Conservation (phyloP, 176 grass and related monocot genomes). For the Cenchrus fungigraminus region DNA sequence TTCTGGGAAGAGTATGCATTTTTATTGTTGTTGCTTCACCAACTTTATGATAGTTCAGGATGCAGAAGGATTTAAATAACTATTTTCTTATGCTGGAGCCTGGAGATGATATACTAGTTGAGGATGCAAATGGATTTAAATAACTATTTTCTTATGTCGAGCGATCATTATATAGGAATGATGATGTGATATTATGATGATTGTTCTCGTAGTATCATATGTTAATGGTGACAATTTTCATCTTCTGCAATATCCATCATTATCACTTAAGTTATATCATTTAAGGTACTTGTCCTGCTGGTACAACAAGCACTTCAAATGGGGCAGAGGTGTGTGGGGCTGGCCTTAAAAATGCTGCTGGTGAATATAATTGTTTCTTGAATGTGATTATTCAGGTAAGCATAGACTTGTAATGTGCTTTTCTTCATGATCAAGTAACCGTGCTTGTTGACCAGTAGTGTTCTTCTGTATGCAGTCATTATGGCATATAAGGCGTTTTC, state of each 20-base stretch:
- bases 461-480: slow-evolving; percentile 68
- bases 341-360: slow-evolving; percentile 94
- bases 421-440: slow-evolving; percentile 12
- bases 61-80: too few species aligned
- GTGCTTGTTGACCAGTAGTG: slow-evolving; percentile 15
- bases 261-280: slow-evolving; percentile 32
- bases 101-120: neutral
- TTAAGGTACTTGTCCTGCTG: slow-evolving; percentile 43
- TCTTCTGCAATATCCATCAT: slow-evolving; percentile 15
- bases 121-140: neutral
- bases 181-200: neutral
- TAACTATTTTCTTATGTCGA: neutral
- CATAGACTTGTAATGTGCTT: slow-evolving; percentile 8
- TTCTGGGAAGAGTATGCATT: slow-evolving; percentile 13
- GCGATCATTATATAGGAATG: neutral
- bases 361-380: slow-evolving; percentile 99
- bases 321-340: slow-evolving; percentile 65
- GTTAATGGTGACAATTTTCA: slow-evolving; percentile 9
- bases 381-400: slow-evolving; percentile 99
- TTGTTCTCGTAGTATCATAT: slow-evolving; percentile 23
- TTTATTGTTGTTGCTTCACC: neutral
- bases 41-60: neutral
- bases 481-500: slow-evolving; percentile 89
- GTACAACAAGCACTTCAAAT: slow-evolving; percentile 49
- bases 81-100: too few species aligned